Evolutionary conservation across 805 yeast species (phyloP), one percentile per base, ranked within the genome.

Genomic region (Cyberlindnera sargentensis): DNA sequence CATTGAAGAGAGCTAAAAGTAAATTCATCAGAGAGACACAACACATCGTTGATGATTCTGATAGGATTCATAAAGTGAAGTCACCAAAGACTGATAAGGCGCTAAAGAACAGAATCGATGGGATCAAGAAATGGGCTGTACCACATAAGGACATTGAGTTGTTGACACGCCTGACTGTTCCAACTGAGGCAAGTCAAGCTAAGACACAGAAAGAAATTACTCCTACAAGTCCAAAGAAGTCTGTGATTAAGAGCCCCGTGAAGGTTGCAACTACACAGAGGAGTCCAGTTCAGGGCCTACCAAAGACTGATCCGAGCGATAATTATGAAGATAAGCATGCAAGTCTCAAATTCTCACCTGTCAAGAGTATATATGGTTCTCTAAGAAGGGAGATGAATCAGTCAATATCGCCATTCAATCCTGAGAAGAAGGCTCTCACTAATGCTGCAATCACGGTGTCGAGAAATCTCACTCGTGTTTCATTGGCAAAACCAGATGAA

Each of bases 351-450:
- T 54, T 58, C 36, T 54, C 62, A 2, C 62, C 62, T 9, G 61
- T 57, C 10, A 54, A 51, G 37, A 57, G 60, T 26, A 49, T 56
- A 8, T 58, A 57, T 43, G 58, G 60, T 2, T 44, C 48, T 6
- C 31, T 58, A 34, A 53, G 60, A 45, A 41, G 36, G 10, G 55
- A 58, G 33, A 45, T 58, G 59, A 55, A 53, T 31, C 46, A 45
- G 24, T 15, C 2, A 3, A 25, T 39, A 10, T 46, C 55, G 5
- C 50, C 52, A 8, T 33, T 28, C 7, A 40, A 44, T 24, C 10
- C 25, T 24, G 45, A 42, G 6, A 20, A 37, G 25, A 39, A 39
- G 29, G 23, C 37, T 28, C 20, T 15, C 20, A 15, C 20, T 15
- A 15, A 15, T 15, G 20, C 20, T 2, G 20, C 20, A 15, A 10